Evolutionary conservation across 257 asterid genomes (phyloP), one percentile per base, ranked within the genome.

Genomic region (Solanum clarkiae): DNA sequence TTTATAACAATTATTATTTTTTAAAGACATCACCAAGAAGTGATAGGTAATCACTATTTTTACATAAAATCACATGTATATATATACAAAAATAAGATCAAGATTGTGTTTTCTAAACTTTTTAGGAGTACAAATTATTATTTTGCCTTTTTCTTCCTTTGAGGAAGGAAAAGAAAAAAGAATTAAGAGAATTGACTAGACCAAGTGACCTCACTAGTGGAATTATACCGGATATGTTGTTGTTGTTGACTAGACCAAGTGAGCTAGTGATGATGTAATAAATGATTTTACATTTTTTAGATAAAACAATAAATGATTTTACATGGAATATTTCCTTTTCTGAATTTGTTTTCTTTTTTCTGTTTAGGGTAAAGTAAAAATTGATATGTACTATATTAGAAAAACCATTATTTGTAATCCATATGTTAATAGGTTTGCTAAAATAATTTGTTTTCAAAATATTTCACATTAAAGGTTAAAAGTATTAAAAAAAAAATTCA

Each of bases 181-280:
- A 83, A 11, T 26, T 2, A 80, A 80, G 84, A 29, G n/a, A n/a
- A n/a, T n/a, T 89, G 87, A 87, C 68, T 49, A 80, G 51, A 56
- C 71, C 59, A 71, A 84, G 80, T n/a, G 80, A 72, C n/a, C n/a
- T n/a, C n/a, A n/a, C n/a, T n/a, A n/a, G n/a, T n/a, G n/a, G n/a
- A n/a, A n/a, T n/a, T n/a, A n/a, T n/a, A n/a, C n/a, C n/a, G n/a
- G n/a, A n/a, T n/a, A n/a, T n/a, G n/a, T n/a, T n/a, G n/a, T n/a
- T n/a, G n/a, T n/a, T n/a, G n/a, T n/a, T 89, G 87, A 87, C 68
- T 49, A 80, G 51, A 56, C 71, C 59, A 71, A 84, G 80, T n/a
- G 80, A 72, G 55, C 63, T 42, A 59, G 24, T 80, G 68, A 90
- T 85, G 81, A 88, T 87, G 88, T 42, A 85, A 89, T 84, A 74